Base-by-base conservation (phyloP, 805 yeast genomes). In the Ogataea paradorogensis region DNA sequence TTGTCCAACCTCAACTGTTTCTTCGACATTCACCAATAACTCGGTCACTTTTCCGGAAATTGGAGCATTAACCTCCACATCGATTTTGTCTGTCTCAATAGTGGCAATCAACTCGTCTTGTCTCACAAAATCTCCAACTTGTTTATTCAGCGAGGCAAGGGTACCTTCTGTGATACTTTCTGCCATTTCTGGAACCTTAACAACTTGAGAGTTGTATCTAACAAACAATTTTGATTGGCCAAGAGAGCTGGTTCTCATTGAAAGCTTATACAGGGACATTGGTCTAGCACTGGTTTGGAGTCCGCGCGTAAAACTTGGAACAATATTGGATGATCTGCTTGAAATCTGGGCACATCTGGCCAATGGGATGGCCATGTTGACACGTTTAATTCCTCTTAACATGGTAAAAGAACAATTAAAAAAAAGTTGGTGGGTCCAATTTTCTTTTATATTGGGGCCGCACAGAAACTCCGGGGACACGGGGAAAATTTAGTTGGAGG, bases 121-220 rank as follows among this genome's bases (percentile, higher is more conserved):
- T 43, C 74, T 77, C 40, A 91, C 91, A 55, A 68, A 89, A 45
- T 91, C 98, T 51, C 99, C 99, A 46, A 89, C 88, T 46, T 77
- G 67, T 61, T 82, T 83, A 50, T 72, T 69, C 59, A 70, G 82
- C 13, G 75, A 55, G 50, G 86, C 72, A 51, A 93, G 75, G 35
- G 98, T 87, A 62, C 99, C 99, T 67, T 93, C 99, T 29, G 96
- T 87, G 60, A 93, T 83, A 35, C 97, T 90, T 70, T 93, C 99
- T 30, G 99, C 98, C 97, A 93, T 89, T 50, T 87, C 95, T 34
- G 99, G 99, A 15, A 93, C 98, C 65, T 89, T 86, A 38, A 91
- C 95, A 34, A 63, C 58, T 21, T 66, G 67, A 2, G 71, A 54
- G 38, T 62, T 55, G 25, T 51, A 58, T 50, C 71, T 60, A 20